Base-by-base conservation (phyloP, 2,329 filamentous ascomycete genomes). In the Xylariomycetidae sp. region DNA sequence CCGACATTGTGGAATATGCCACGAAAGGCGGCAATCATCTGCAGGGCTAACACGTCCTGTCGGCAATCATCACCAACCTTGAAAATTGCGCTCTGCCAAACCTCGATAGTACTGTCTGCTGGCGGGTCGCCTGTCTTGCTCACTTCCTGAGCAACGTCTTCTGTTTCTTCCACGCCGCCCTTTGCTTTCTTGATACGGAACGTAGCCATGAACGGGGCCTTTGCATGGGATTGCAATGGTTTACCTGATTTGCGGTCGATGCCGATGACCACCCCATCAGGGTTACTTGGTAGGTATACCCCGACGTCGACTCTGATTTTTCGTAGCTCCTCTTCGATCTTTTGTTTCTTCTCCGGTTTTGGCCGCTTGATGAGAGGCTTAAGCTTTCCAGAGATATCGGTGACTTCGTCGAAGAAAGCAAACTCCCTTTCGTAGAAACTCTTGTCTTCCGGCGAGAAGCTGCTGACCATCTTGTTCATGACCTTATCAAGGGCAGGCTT, bases 41-140 rank as follows among this genome's bases (percentile, higher is more conserved):
- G 92, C 41, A 99, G 69, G 2, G 92, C 92, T 40, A 99, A 72
- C 33, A 99, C 85, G 52, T 99, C 94, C 63, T 99, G 92, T 31
- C 92, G 84, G 58, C 92, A 97, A 61, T 99, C 92, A 57, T 99
- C 92, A 42, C 92, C 92, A 30, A 99, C 94, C 61, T 99, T 99
- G 80, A 99, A 99, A 54, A 99, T 99, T 36, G 90, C 92, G 2
- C 88, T 94, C 61, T 98, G 92, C 94, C 92, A 97, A n/a, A 90
- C 84, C 59, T 98, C 94, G 47, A 94, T 79, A 0, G 80, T 86
- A 50, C 74, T 77, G 33, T 66, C 63, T 17, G 51, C 50, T 6
- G 54, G 54, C 14, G 48, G 37, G 18, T 50, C 36, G 23, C 53
- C 51, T 5, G 54, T 59, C 35, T 66, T 64, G 31, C 62, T 63